Percentiles rank a stretch among this genome's conserved stretches.
Conservation (phyloP, 495 filamentous ascomycete genomes). For the Podospora comata region DNA sequence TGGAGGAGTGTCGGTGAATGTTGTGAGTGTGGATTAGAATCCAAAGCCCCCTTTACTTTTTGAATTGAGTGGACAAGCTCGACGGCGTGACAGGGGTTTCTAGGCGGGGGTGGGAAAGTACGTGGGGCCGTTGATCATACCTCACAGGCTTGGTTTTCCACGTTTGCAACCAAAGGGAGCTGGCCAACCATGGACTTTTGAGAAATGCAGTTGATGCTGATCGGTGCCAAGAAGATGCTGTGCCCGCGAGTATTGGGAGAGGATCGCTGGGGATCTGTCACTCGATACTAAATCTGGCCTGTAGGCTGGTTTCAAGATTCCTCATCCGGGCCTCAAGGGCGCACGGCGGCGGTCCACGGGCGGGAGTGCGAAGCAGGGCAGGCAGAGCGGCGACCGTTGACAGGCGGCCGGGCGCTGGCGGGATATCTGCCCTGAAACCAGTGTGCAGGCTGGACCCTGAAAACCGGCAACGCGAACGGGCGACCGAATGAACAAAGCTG, state of each 20-base stretch:
- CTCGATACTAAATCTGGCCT: background rate
- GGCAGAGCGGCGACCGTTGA: background rate
- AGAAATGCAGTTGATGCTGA: constrained; percentile 13
- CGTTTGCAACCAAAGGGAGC: constrained; percentile 4
- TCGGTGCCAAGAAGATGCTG: constrained; percentile 19
- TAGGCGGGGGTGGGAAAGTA: constrained; percentile 6
- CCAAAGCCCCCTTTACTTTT: constrained; percentile 1
- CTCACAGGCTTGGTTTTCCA: constrained; percentile 11
- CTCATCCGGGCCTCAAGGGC: background rate
- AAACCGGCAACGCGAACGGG: background rate
- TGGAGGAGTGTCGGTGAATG: constrained; percentile 1
- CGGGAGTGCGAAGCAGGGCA: constrained; percentile 5
- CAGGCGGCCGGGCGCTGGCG: constrained; percentile 2
- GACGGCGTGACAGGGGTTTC: constrained; percentile 5
- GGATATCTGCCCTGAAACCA: background rate
- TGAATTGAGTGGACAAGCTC: background rate
- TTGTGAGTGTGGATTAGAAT: background rate
- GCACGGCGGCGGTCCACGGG: background rate
- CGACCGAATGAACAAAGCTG: background rate
- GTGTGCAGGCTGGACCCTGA: background rate
- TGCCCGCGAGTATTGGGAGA: background rate
- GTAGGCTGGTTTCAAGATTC: constrained; percentile 14
- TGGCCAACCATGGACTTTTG: background rate
- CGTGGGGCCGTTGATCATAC: constrained; percentile 26
- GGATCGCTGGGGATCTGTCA: background rate